Evolutionary conservation across 352 stramenopile genomes (phyloP), one percentile per base, ranked within the genome.

Genomic region (Globisporangium paddicum): DNA sequence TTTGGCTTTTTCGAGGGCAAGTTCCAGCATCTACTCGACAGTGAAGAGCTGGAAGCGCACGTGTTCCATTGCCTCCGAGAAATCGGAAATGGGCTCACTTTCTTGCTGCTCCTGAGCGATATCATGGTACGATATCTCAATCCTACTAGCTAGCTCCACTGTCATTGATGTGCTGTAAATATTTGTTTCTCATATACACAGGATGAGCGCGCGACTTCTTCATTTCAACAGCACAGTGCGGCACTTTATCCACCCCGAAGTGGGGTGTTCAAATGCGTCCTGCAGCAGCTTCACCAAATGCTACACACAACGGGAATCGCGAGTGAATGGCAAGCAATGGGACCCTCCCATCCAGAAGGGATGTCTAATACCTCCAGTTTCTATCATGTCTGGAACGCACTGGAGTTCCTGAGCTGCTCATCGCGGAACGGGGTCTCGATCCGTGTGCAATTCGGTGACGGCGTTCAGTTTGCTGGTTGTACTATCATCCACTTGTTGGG

Each of bases 1-100:
- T 93, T 77, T 40, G 84, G 82, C 6, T 93, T 87, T 58, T 93
- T 95, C 55, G 79, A 95, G 42, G 77, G 79, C 46, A 90, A 93
- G 28, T 89, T 92, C 52, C 82, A 89, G 44, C 69, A 86, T 21
- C 65, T 96, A 45, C 63, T 96, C 9, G 82, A 90, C 30, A 87
- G 82, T 19, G 69, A 84, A 25, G 88, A 93, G 50, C 71, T 96
- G 3, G 82, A 93, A 60, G 68, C 72, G 2, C 82, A 96, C 34
- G 73, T 96, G 14, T 91, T 96, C 32, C 87, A 96, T 58, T 88
- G 71, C 30, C 74, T 95, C 9, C 71, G 82, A 25, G 71, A 90
- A 56, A 72, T 95, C 45, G 87, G 87, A 9, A 96, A 96, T 45
- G 71, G 76, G 2, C 53, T 96, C 4, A 60, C 77, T 35, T 80